Evolutionary conservation across 768 basidiomycete species (phyloP).

Genomic region (Russula abietina): DNA sequence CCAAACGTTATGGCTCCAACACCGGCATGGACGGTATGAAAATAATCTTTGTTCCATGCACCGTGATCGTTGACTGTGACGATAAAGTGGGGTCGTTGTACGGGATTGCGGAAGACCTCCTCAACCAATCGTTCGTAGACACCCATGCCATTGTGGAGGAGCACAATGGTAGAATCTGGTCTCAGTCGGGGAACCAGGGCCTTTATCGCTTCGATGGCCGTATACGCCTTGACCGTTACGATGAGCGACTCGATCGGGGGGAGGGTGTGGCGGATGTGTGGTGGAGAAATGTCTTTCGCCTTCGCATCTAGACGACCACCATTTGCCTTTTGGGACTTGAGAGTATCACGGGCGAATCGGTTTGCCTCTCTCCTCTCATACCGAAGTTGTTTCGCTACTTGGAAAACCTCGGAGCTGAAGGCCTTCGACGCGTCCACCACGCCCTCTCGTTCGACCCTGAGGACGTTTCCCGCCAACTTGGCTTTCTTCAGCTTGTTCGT

Average conservation of each 20-base stretch:
- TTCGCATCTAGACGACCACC: background rate
- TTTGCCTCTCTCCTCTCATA: conserved; percentile 7
- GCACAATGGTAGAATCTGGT: conserved; percentile 70
- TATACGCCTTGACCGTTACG: conserved; percentile 73
- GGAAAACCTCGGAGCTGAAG: conserved; percentile 49
- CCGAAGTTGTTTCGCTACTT: conserved; percentile 13
- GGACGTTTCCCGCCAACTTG: conserved; percentile 31
- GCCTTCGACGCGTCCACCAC: conserved; percentile 37
- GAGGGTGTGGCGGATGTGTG: background rate
- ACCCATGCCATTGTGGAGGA: conserved; percentile 95
- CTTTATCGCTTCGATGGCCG: conserved; percentile 52
- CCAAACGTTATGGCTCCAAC: conserved; percentile 70
- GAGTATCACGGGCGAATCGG: background rate
- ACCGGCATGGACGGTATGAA: conserved; percentile 64
- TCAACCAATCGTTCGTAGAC: conserved; percentile 72
- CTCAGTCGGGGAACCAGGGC: conserved; percentile 58
- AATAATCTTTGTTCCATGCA: conserved; percentile 47
- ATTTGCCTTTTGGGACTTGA: background rate
- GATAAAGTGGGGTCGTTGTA: conserved; percentile 77
- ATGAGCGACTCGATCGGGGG: conserved; percentile 66
- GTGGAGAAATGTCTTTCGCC: background rate
- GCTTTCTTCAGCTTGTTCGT: conserved; percentile 35
- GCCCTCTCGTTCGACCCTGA: conserved; percentile 50
- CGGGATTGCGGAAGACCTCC: conserved; percentile 64
- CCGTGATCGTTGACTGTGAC: conserved; percentile 80